These are phyloP conservation scores for Ziziphus jujuba DNA, from an alignment of 306 rosid species.

Conservation along the genomic window DNA sequence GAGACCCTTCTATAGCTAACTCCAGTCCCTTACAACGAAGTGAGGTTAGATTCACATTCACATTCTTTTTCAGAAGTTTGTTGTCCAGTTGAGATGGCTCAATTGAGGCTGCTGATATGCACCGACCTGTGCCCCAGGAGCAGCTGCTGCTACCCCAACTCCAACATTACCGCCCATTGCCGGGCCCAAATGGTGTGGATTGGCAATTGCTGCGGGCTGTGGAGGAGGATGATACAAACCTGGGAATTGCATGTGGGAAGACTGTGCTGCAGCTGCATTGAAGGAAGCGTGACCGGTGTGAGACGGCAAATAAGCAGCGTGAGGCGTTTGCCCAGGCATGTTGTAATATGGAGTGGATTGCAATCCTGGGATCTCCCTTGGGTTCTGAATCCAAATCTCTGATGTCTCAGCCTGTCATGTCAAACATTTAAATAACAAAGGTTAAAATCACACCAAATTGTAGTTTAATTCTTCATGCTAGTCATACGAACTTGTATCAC, in stretches of 20 bases:
- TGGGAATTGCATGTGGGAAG: slow-evolving; percentile 98
- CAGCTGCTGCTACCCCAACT: slow-evolving; percentile 78
- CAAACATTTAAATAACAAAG: slow-evolving; percentile 9
- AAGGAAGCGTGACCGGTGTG: slow-evolving; percentile 75
- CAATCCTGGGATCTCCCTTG: slow-evolving; percentile 82
- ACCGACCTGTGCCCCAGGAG: slow-evolving; percentile 94
- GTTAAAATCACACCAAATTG: background rate
- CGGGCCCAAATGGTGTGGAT: slow-evolving; percentile 84
- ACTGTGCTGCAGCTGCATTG: slow-evolving; percentile 85
- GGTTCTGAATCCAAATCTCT: slow-evolving; percentile 95
- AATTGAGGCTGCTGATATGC: slow-evolving; percentile 89
- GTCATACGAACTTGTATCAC: no score
- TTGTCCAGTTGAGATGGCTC: slow-evolving; percentile 87
- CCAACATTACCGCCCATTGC: slow-evolving; percentile 82
- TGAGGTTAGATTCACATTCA: slow-evolving; percentile 52
- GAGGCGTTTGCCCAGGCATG: slow-evolving; percentile 88
- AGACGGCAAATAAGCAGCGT: slow-evolving; percentile 77
- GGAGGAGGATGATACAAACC: slow-evolving; percentile 88
- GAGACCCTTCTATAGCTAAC: slow-evolving; percentile 62
- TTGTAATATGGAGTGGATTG: slow-evolving; percentile 85
- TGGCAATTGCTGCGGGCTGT: slow-evolving; percentile 67
- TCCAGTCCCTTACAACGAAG: slow-evolving; percentile 51
- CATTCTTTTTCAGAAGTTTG: slow-evolving; percentile 68
- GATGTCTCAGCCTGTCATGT: slow-evolving; percentile 83
- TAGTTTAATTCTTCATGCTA: no score